Conservation (phyloP, 345 rosid species). For the Erucastrum elatum region DNA sequence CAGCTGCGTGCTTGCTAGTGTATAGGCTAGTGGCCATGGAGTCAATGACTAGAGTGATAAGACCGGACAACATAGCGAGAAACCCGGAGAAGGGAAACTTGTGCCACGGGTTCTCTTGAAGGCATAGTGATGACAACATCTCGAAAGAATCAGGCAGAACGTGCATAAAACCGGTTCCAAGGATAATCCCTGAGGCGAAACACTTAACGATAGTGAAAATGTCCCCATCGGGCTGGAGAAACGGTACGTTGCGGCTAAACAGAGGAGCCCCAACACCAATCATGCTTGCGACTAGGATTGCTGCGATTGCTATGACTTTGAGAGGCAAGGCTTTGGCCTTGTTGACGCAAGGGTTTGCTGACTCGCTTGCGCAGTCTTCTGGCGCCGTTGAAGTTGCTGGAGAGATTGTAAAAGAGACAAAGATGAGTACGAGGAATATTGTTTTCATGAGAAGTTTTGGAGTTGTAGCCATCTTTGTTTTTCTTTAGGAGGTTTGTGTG, state of each 20-base stretch:
- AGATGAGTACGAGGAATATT: constrained; percentile 43
- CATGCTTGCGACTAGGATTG: too few species aligned
- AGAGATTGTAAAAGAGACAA: too few species aligned
- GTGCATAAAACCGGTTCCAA: constrained; percentile 86
- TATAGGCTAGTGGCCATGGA: constrained; percentile 62
- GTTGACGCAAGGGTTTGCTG: too few species aligned
- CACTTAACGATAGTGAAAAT: constrained; percentile 58
- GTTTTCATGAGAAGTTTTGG: constrained; percentile 16
- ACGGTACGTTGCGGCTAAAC: constrained; percentile 54
- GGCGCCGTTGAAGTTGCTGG: too few species aligned
- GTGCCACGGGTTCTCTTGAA: constrained; percentile 71
- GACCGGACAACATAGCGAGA: constrained; percentile 74
- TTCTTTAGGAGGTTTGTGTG: constrained; percentile 6
- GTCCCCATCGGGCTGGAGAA: constrained; percentile 55
- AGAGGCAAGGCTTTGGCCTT: too few species aligned
- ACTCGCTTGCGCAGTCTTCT: too few species aligned
- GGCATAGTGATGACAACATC: constrained; percentile 60
- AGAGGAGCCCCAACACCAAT: constrained; percentile 31
- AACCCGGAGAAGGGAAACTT: constrained; percentile 80
- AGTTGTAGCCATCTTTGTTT: constrained; percentile 21
- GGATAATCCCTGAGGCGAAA: constrained; percentile 77
- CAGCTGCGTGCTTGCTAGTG: constrained; percentile 37
- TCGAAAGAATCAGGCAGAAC: constrained; percentile 86
- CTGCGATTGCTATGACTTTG: too few species aligned
- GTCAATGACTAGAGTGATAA: constrained; percentile 62